Conservation (phyloP, 768 basidiomycete species). For the Russula sp. region DNA sequence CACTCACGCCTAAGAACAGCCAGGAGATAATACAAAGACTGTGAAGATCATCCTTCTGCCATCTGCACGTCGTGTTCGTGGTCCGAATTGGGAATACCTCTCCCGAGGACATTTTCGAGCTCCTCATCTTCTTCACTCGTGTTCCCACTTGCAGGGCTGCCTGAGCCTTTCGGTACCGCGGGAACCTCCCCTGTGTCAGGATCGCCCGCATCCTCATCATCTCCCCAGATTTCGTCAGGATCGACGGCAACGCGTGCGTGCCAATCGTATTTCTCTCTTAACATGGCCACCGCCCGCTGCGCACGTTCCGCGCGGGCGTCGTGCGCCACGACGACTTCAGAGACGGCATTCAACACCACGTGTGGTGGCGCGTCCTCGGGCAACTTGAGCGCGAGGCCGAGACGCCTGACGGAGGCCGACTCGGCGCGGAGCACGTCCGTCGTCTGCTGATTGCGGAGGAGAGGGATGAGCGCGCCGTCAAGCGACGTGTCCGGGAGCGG, state of each 20-base stretch:
- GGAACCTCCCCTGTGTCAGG: conserved; percentile 43
- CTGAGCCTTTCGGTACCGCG: conserved; percentile 70
- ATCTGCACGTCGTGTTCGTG: conserved; percentile 17
- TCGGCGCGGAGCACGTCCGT: conserved; percentile 66
- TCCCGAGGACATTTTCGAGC: conserved; percentile 20
- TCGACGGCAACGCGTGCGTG: conserved; percentile 73
- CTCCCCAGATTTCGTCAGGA: conserved; percentile 56
- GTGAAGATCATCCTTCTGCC: conserved; percentile 9
- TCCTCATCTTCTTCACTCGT: conserved; percentile 22
- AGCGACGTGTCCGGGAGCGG: conserved; percentile 57
- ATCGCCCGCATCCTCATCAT: conserved; percentile 64
- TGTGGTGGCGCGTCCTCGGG: conserved; percentile 35
- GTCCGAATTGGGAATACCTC: conserved; percentile 18
- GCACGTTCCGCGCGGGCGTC: conserved; percentile 73
- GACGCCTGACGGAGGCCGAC: conserved; percentile 60
- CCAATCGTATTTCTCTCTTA: conserved; percentile 78
- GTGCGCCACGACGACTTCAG: conserved; percentile 50
- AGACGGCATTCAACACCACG: conserved; percentile 28
- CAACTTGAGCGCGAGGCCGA: conserved; percentile 42
- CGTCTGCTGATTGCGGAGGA: conserved; percentile 75
- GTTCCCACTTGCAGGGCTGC: conserved; percentile 26
- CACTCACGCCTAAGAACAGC: neutral
- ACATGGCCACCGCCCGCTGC: conserved; percentile 68
- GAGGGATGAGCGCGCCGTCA: conserved; percentile 64
- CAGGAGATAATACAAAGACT: neutral